phyloP scores from a whole-genome alignment of 768 basidiomycete species.

The Podaxis sp. region DNA sequence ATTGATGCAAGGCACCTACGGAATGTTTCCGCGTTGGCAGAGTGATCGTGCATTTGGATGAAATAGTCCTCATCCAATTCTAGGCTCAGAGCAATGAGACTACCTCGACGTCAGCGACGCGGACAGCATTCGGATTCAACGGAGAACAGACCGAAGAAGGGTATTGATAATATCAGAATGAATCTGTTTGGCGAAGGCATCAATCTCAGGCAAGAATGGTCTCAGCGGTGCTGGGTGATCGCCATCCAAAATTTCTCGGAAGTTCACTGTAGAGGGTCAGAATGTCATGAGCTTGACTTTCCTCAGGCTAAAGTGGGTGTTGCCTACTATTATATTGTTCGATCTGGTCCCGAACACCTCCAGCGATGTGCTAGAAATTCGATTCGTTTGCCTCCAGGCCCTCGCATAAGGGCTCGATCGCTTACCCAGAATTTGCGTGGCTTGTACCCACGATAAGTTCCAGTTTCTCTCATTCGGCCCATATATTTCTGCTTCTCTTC shows the following conservation, averaged over 20 bases:
- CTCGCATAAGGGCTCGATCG: not conserved
- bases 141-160: conserved; percentile 27
- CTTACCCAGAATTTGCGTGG: conserved; percentile 46
- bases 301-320: not conserved
- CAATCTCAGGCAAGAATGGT: conserved; percentile 34
- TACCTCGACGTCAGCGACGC: conserved; percentile 8
- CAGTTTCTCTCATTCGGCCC: conserved; percentile 38
- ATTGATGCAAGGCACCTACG: conserved; percentile 33
- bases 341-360: conserved; percentile 42
- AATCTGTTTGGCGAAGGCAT: conserved; percentile 33
- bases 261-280: conserved; percentile 26
- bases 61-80: conserved; percentile 46
- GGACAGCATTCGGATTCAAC: not conserved
- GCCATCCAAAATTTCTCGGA: conserved; percentile 28
- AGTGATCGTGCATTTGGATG: conserved; percentile 36
- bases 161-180: conserved; percentile 35
- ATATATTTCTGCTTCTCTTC: conserved; percentile 42
- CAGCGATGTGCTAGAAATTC: conserved; percentile 33
- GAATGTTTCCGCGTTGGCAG: conserved; percentile 24
- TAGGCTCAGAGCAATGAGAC: conserved; percentile 39
- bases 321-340: conserved; percentile 41
- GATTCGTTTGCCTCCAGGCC: not conserved
- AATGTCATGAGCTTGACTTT: not conserved
- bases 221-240: conserved; percentile 34
- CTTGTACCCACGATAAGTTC: conserved; percentile 55